Evolutionary conservation across 257 asterid species (phyloP).

Genomic region (Solanum corneliomulleri): DNA sequence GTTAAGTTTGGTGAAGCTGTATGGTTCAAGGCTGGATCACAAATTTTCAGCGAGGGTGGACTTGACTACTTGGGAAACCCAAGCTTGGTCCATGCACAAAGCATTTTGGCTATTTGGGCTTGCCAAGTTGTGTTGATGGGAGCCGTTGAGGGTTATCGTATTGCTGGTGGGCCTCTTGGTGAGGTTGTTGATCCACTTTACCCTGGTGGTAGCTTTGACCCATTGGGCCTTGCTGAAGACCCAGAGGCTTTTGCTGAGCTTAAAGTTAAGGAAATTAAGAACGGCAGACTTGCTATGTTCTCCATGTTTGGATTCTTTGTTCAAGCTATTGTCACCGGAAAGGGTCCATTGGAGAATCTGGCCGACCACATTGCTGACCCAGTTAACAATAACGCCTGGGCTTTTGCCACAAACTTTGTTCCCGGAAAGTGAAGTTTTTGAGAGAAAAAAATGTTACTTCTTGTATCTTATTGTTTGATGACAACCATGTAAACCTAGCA

Average conservation of each 20-base stretch:
- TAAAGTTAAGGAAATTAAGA: slow-evolving; percentile 45
- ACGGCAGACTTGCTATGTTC: slow-evolving; percentile 41
- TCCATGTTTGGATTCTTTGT: slow-evolving; percentile 40
- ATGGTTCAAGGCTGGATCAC: slow-evolving; percentile 35
- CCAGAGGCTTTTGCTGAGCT: slow-evolving; percentile 50
- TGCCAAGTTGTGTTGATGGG: slow-evolving; percentile 32
- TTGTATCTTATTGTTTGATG: too few species aligned
- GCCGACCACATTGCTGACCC: slow-evolving; percentile 21
- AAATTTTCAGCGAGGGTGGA: slow-evolving; percentile 32
- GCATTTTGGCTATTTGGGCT: slow-evolving; percentile 36
- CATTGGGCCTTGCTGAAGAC: slow-evolving; percentile 46
- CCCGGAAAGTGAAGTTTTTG: not conserved
- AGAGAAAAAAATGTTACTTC: too few species aligned
- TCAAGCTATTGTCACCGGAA: slow-evolving; percentile 32
- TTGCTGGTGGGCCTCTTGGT: slow-evolving; percentile 38
- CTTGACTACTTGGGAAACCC: slow-evolving; percentile 36
- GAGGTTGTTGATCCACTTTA: slow-evolving; percentile 34
- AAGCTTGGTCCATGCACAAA: slow-evolving; percentile 25
- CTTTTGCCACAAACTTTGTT: not conserved
- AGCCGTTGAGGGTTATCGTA: slow-evolving; percentile 32
- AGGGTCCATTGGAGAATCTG: slow-evolving; percentile 20
- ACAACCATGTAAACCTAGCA: too few species aligned
- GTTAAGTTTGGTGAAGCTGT: slow-evolving; percentile 35
- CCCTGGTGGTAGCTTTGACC: slow-evolving; percentile 51
- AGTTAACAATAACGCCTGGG: slow-evolving; percentile 4